Evolutionary conservation across 73 alveolate genomes (phyloP), one percentile per base, ranked within the genome.

Genomic region (Tetrahymena elliotti): DNA sequence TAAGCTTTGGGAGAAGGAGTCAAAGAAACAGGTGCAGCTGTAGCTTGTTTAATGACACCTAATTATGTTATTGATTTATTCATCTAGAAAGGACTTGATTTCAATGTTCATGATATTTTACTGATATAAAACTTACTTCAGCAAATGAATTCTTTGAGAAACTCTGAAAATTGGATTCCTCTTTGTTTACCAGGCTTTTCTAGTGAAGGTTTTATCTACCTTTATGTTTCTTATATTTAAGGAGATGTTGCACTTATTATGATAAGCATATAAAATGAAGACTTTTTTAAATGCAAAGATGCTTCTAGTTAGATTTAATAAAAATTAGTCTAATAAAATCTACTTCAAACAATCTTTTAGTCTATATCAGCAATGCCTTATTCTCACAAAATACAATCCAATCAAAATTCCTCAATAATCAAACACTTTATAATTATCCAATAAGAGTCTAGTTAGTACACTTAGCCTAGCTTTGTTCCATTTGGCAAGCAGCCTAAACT

Each of bases 151-250:
- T 93, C 97, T 84, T 95, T 97, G 22, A 96, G 97, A 39, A 97
- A 95, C 94, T 94, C 94, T 35, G 99, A 97, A 94, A 94, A 97
- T 88, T 97, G 99, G 99, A 96, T 95, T 6, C 99, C 99, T 3
- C 38, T 96, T 38, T 97, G 99, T 52, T 83, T 97, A 95, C 99
- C 99, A 0, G 99, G 99, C 24, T 95, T 97, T 41, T 97, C 99
- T 9, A 97, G 98, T 3, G 97, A 96, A 94, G 99, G 99, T 31
- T 96, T 95, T 84, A 96, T 97, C 53, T 97, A 97, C 88, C 94
- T 97, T 38, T 97, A 97, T 95, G 93, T 97, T 36, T 84, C 96
- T 38, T 97, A 95, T 96, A 94, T 94, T 41, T 93, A 96, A 33
- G 95, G 95, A 83, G 96, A 96, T 93, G 94, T 94, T 94, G 99